phyloP scores from a whole-genome alignment of 78 protist species.

The Dictyostelium purpureum region DNA sequence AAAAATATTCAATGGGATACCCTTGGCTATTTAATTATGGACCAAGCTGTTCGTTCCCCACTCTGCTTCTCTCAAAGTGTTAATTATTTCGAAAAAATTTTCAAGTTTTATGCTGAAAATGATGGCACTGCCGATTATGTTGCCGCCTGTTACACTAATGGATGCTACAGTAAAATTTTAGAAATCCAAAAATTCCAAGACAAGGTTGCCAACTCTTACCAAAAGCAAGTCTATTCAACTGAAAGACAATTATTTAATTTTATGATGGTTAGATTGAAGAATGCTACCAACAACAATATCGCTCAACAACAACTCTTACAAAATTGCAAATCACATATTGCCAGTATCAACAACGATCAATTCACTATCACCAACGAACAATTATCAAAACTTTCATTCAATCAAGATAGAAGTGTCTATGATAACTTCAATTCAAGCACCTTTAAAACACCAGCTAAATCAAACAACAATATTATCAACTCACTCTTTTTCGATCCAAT shows the following conservation, averaged over 20 bases:
- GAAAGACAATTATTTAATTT: conserved; percentile 30
- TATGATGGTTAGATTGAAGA: neutral
- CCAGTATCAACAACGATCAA: neutral
- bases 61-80: neutral
- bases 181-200: conserved; percentile 67
- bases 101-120: conserved; percentile 54
- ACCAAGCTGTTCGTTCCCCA: conserved; percentile 3
- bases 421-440: conserved; percentile 20
- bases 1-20: conserved; percentile 76
- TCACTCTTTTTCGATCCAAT: neutral
- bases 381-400: neutral
- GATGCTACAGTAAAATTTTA: conserved; percentile 1
- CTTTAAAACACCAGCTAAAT: neutral
- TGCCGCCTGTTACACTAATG: conserved; percentile 31
- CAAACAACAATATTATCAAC: neutral
- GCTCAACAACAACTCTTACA: neutral
- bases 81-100: neutral
- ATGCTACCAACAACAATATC: neutral
- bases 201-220: conserved; percentile 24
- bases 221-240: conserved; percentile 4
- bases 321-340: neutral
- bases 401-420: conserved; percentile 21
- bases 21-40: neutral
- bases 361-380: neutral
- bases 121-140: conserved; percentile 48